These are phyloP conservation scores for Fusarium graminum DNA, from an alignment of 2,329 filamentous ascomycete genomes.

Conservation along the genomic window DNA sequence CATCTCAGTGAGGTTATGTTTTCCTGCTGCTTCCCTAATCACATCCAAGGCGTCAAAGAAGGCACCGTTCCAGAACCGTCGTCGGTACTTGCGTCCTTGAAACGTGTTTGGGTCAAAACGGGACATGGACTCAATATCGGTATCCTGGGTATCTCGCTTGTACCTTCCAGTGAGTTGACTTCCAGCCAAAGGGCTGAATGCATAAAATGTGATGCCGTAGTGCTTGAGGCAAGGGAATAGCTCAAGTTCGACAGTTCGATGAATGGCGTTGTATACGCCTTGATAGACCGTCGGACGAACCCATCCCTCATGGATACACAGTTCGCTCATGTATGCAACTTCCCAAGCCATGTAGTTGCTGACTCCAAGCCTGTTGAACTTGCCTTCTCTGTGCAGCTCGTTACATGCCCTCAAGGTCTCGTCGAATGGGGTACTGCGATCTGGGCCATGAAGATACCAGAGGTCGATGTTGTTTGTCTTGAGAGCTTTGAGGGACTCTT, in stretches of 20 bases:
- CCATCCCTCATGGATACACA: conserved; percentile 76
- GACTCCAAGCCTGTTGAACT: conserved; percentile 79
- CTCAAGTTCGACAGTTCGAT: conserved; percentile 73
- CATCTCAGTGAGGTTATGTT: conserved; percentile 73
- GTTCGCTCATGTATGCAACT: conserved; percentile 78
- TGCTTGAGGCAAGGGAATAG: conserved; percentile 74
- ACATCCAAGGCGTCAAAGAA: conserved; percentile 69
- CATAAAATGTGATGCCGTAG: conserved; percentile 76
- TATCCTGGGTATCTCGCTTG: conserved; percentile 46
- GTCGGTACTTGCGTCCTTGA: conserved; percentile 24
- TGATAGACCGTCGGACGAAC: conserved; percentile 80
- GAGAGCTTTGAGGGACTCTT: conserved; percentile 22
- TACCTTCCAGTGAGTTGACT: conserved; percentile 76
- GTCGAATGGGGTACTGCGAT: conserved; percentile 71
- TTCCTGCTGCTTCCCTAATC: conserved; percentile 72
- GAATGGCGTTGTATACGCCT: conserved; percentile 70
- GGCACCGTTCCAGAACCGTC: conserved; percentile 71
- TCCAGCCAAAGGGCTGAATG: conserved; percentile 79
- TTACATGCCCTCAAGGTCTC: conserved; percentile 77
- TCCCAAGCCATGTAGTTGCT: conserved; percentile 83
- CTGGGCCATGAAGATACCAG: conserved; percentile 63
- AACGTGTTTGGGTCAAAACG: conserved; percentile 42
- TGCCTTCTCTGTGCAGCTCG: conserved; percentile 76
- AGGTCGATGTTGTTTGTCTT: conserved; percentile 39
- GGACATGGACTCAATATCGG: conserved; percentile 36